phyloP scores from a whole-genome alignment of 768 basidiomycete species.

The Mycena rebaudengoi region DNA sequence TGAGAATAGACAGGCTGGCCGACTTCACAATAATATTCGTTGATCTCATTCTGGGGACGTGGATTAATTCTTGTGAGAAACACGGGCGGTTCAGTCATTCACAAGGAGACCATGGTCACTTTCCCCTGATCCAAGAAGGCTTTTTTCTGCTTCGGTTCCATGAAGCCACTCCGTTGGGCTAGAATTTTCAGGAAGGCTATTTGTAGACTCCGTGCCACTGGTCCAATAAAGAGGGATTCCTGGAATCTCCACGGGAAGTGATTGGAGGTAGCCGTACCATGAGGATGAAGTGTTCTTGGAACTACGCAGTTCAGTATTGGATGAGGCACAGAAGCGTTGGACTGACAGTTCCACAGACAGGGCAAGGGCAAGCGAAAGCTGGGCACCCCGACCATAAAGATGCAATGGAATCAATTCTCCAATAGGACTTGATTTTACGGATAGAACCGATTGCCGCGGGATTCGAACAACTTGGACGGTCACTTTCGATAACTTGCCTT shows the following conservation, averaged over 20 bases:
- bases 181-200: conserved; percentile 28
- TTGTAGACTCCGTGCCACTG: conserved; percentile 26
- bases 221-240: conserved; percentile 74
- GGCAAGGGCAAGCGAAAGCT: conserved; percentile 68
- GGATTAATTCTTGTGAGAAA: neutral
- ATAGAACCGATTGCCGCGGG: conserved; percentile 69
- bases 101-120: conserved; percentile 33
- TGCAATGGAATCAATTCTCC: conserved; percentile 50
- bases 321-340: conserved; percentile 16
- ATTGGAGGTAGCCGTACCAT: conserved; percentile 75
- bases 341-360: conserved; percentile 73
- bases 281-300: conserved; percentile 56
- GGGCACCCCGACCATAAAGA: conserved; percentile 66
- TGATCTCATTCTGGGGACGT: conserved; percentile 42
- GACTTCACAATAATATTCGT: conserved; percentile 44
- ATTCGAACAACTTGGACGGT: conserved; percentile 66
- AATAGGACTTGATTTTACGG: conserved; percentile 63
- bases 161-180: conserved; percentile 48
- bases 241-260: conserved; percentile 60
- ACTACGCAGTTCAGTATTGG: conserved; percentile 43
- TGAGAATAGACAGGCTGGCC: conserved; percentile 31
- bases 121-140: conserved; percentile 29
- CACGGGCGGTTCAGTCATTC: conserved; percentile 10
- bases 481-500: conserved; percentile 6
- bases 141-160: conserved; percentile 52